phyloP scores from a whole-genome alignment of 495 filamentous ascomycete species.

The Penicillium egyptiacum region DNA sequence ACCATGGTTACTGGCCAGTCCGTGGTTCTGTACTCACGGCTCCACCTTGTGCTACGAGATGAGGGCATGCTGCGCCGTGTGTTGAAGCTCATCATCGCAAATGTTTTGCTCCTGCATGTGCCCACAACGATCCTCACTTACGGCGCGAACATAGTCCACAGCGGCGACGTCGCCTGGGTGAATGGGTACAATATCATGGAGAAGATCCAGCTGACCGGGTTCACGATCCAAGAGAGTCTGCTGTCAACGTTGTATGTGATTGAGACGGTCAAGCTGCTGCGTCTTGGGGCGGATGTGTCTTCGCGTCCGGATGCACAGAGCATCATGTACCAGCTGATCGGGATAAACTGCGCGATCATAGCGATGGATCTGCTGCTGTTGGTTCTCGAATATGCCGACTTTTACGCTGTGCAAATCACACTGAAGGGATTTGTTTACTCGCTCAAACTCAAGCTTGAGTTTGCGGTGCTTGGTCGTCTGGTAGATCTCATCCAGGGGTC shows the following conservation, averaged over 20 bases:
- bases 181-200: conserved; percentile 55
- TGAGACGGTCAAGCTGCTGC: conserved; percentile 52
- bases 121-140: conserved; percentile 53
- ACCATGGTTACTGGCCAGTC: conserved; percentile 55
- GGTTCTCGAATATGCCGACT: conserved; percentile 48
- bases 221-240: conserved; percentile 57
- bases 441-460: conserved; percentile 65
- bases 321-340: conserved; percentile 55
- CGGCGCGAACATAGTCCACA: conserved; percentile 43
- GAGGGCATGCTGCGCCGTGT: conserved; percentile 44
- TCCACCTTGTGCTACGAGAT: conserved; percentile 51
- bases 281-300: conserved; percentile 40
- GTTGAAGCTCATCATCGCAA: conserved; percentile 43
- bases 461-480: conserved; percentile 58
- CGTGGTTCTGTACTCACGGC: conserved; percentile 51
- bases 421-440: conserved; percentile 61
- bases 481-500: conserved; percentile 41
- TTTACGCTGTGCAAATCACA: conserved; percentile 56
- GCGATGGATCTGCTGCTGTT: conserved; percentile 51
- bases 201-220: conserved; percentile 55
- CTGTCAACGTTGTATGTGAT: conserved; percentile 59
- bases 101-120: conserved; percentile 48
- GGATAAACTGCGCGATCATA: conserved; percentile 55
- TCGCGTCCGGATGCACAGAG: conserved; percentile 36
- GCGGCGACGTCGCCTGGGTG: conserved; percentile 34